Conservation (phyloP, 176 grass and related monocot species). For the Raddia distichophylla region DNA sequence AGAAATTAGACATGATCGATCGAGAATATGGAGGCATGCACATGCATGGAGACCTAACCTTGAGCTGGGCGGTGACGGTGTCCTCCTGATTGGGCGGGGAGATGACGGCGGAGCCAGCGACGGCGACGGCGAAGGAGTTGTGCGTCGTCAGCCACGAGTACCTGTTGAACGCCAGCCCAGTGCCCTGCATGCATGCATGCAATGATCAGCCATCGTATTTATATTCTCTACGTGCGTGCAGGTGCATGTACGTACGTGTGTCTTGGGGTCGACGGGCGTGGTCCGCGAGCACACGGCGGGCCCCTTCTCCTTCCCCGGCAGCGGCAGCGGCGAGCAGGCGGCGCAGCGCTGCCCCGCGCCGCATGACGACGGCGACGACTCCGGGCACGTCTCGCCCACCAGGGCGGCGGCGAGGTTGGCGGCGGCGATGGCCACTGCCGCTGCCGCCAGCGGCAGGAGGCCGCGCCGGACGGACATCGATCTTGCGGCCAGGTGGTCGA, state of each 20-base stretch:
- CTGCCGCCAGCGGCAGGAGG: neutral
- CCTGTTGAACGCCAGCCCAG: conserved; percentile 59
- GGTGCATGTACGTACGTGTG: too few relatives aligned
- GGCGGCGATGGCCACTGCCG: neutral
- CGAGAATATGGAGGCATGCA: too few relatives aligned
- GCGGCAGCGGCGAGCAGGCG: conserved; percentile 34
- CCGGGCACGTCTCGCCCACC: conserved; percentile 57
- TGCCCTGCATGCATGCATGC: conserved; percentile 28
- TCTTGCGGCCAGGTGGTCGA: too few relatives aligned
- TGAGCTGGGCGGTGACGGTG: conserved; percentile 66
- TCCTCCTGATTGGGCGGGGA: conserved; percentile 83
- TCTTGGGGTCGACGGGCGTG: conserved; percentile 60
- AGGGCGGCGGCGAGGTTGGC: conserved; percentile 5
- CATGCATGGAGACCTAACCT: neutral
- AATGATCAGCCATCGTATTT: too few relatives aligned
- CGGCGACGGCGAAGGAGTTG: conserved; percentile 79
- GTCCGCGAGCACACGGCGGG: conserved; percentile 47
- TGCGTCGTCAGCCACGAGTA: conserved; percentile 97
- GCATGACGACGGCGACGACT: conserved; percentile 35
- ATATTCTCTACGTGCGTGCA: too few relatives aligned
- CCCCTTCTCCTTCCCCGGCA: neutral
- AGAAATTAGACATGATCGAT: too few relatives aligned
- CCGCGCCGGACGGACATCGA: neutral
- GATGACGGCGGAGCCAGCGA: conserved; percentile 54
- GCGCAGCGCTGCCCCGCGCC: conserved; percentile 57